Evolutionary conservation across 2,329 filamentous ascomycete species (phyloP), one percentile per base, ranked within the genome.

Genomic region (Calonectria pseudoreteaudii): DNA sequence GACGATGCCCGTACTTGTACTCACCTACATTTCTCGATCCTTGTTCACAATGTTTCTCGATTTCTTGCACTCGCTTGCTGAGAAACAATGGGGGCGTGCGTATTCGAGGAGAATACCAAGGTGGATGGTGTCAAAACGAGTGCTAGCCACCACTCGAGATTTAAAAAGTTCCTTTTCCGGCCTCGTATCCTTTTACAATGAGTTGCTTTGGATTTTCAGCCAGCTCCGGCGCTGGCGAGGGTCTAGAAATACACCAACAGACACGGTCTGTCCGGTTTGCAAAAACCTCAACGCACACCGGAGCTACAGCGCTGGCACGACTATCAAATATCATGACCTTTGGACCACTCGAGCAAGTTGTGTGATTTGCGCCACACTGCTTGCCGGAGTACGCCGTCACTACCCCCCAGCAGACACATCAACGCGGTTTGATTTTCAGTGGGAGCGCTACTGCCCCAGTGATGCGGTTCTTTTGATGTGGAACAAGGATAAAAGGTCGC

Each of bases 381-480:
- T 38, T 14, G 65, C 71, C 8, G 71, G 30, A 0, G 47, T 72
- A 13, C 9, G 30, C 28, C 66, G 66, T n/a, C 68, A 74, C 28
- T 70, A 66, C 16, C 60, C 72, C 2, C 74, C 72, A 0, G 18
- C 30, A 1, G 58, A 72, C 18, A 36, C 56, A 11, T 53, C 58
- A 50, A 64, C 60, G 7, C 7, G 34, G 2, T 58, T 69, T 36
- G 72, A 71, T 8, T 52, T 23, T 3, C 60, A 62, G 2, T 74
- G 72, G 72, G 66, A 49, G n/a, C 34, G 44, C 16, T 69, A 67
- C 26, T 16, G 9, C 10, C 44, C n/a, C 9, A 50, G 53, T 1
- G 52, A 72, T 5, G 66, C 74, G 10, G 70, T 74, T 23, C 16
- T 60, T 56, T 38, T 75, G 20, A 34, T 11, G 7, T 74, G 74